Percentiles rank a stretch among this genome's conserved stretches.
Evolutionary conservation across 805 yeast species (phyloP).

Genomic region (Sugiyamaella floridensis): DNA sequence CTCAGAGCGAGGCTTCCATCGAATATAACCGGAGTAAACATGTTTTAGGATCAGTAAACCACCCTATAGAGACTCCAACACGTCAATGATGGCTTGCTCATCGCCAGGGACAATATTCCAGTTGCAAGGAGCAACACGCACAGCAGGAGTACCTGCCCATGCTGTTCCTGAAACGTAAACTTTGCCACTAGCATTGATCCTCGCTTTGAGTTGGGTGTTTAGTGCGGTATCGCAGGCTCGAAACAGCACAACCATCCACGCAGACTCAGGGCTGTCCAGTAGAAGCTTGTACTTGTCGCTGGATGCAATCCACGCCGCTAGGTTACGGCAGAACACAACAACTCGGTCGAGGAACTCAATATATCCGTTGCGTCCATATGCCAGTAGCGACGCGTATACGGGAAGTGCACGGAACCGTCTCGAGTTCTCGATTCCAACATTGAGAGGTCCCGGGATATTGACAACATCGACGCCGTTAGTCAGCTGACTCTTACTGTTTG

Average conservation of each 20-base stretch:
- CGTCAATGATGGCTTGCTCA: slow-evolving; percentile 2
- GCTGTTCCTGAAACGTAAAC: slow-evolving; percentile 18
- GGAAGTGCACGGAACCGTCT: slow-evolving; percentile 22
- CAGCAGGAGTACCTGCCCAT: slow-evolving; percentile 19
- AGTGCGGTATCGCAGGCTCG: slow-evolving; percentile 12
- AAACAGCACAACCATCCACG: slow-evolving; percentile 19
- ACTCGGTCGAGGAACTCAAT: slow-evolving; percentile 12
- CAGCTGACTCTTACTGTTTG: background rate
- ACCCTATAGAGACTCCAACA: slow-evolving; percentile 15
- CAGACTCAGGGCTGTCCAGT: slow-evolving; percentile 5
- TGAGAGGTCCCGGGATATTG: slow-evolving; percentile 11
- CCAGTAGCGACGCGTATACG: slow-evolving; percentile 16
- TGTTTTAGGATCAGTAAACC: background rate
- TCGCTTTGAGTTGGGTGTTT: slow-evolving; percentile 5
- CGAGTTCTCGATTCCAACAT: slow-evolving; percentile 21
- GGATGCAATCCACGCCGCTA: slow-evolving; percentile 13
- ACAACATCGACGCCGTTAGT: background rate
- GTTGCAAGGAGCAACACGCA: slow-evolving; percentile 21
- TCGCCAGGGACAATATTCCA: slow-evolving; percentile 15
- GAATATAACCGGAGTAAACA: too few relatives aligned
- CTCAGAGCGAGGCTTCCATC: too few relatives aligned
- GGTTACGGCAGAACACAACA: slow-evolving; percentile 9
- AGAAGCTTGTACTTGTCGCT: slow-evolving; percentile 15
- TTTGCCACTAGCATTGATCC: slow-evolving; percentile 14
- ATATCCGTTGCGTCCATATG: slow-evolving; percentile 20